Conservation (phyloP, 2,329 filamentous ascomycete species). For the Xylariales sp. region DNA sequence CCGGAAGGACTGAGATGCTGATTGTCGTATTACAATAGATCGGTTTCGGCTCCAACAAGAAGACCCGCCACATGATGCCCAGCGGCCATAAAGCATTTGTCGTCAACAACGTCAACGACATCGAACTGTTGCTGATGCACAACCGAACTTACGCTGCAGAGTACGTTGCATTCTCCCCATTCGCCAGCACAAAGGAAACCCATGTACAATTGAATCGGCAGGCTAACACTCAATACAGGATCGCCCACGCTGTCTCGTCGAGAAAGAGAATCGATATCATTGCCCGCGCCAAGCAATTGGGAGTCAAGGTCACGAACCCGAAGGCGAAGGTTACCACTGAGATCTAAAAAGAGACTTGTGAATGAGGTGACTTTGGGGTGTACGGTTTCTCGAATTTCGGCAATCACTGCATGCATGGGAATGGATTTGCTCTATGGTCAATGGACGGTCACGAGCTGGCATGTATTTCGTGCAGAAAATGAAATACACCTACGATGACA, state of each 20-base stretch:
- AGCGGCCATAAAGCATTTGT: conserved; percentile 99
- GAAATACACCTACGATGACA: conserved; percentile 29
- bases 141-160: conserved; percentile 98
- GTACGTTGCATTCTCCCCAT: conserved; percentile 61
- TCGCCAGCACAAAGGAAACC: background rate
- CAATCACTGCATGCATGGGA: conserved; percentile 29
- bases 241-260: conserved; percentile 95
- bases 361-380: conserved; percentile 24
- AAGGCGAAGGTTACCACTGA: conserved; percentile 99
- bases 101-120: conserved; percentile 92
- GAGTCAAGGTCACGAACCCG: conserved; percentile 99
- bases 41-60: conserved; percentile 98
- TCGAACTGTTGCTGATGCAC: conserved; percentile 99
- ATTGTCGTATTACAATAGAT: conserved; percentile 56
- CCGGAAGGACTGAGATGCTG: background rate
- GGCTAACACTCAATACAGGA: conserved; percentile 59
- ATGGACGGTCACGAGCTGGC: conserved; percentile 30
- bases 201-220: conserved; percentile 9
- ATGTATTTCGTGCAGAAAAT: conserved; percentile 29
- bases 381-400: conserved; percentile 30
- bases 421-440: conserved; percentile 30
- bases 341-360: conserved; percentile 49
- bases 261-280: conserved; percentile 99
- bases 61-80: conserved; percentile 98
- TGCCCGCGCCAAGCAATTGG: conserved; percentile 92